These are phyloP conservation scores for Eragrostis tef DNA, from an alignment of 202 grass and related monocot genomes.

Conservation along the genomic window DNA sequence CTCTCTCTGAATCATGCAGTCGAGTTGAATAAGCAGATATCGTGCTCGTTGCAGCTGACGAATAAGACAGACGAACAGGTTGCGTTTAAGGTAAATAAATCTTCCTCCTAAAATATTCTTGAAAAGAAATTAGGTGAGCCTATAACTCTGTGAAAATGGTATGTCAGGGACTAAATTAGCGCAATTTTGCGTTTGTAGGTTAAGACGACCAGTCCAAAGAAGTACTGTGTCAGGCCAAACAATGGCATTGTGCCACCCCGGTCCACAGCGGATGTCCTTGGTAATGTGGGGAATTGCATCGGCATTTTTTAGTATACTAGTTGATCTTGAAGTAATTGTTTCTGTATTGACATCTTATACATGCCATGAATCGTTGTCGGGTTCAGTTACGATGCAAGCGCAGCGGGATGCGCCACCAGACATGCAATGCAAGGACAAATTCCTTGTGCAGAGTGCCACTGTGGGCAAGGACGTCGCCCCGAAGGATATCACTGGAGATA, in stretches of 20 bases:
- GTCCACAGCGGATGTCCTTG: slow-evolving; percentile 69
- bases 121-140: neutral
- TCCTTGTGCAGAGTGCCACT: slow-evolving; percentile 84
- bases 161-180: neutral
- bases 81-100: slow-evolving; percentile 74
- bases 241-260: slow-evolving; percentile 75
- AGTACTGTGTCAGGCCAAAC: slow-evolving; percentile 92
- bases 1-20: slow-evolving; percentile 50
- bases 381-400: slow-evolving; percentile 92
- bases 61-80: slow-evolving; percentile 75
- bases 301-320: no score
- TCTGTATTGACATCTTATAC: slow-evolving; percentile 14
- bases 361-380: neutral
- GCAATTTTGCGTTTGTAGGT: slow-evolving; percentile 57
- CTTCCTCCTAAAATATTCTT: neutral
- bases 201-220: slow-evolving; percentile 94
- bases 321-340: slow-evolving; percentile 15
- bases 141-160: slow-evolving; percentile 3
- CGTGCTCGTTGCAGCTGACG: slow-evolving; percentile 74
- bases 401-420: slow-evolving; percentile 69
- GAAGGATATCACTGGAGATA: slow-evolving; percentile 68
- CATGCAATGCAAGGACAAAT: slow-evolving; percentile 95
- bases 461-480: slow-evolving; percentile 48
- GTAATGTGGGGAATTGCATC: slow-evolving; percentile 52
- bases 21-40: slow-evolving; percentile 84